Percentiles rank a stretch among this genome's conserved stretches.
Conservation (phyloP, 2,329 filamentous ascomycete genomes). For the Phaeosphaeria sp. region DNA sequence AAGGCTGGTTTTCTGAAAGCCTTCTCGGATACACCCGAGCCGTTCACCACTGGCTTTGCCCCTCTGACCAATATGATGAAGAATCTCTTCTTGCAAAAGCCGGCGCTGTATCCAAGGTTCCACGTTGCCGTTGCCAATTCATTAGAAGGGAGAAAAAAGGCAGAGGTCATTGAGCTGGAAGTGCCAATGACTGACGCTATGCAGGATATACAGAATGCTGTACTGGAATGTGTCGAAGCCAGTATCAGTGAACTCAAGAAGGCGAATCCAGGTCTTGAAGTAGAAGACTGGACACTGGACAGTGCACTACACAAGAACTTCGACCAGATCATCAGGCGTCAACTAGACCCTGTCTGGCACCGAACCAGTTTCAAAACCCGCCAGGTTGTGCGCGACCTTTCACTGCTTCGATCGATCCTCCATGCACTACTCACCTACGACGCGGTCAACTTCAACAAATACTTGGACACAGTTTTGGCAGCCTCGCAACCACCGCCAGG, state of each 20-base stretch:
- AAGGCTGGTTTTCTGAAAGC: conserved; percentile 93
- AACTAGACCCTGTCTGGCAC: conserved; percentile 97
- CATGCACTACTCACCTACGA: conserved; percentile 84
- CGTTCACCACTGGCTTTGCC: conserved; percentile 86
- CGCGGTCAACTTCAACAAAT: conserved; percentile 87
- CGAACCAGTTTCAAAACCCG: conserved; percentile 92
- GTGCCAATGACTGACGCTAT: conserved; percentile 95
- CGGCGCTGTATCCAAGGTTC: conserved; percentile 90
- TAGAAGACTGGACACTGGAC: conserved; percentile 96
- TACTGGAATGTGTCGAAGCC: conserved; percentile 94
- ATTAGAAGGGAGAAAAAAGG: conserved; percentile 88
- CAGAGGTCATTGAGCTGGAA: conserved; percentile 96
- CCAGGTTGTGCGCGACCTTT: conserved; percentile 90
- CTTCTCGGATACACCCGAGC: conserved; percentile 91
- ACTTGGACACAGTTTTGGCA: conserved; percentile 91
- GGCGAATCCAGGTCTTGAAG: conserved; percentile 84
- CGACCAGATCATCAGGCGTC: conserved; percentile 83
- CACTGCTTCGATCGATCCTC: conserved; percentile 80
- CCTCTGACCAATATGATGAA: conserved; percentile 90
- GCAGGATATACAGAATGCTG: conserved; percentile 90
- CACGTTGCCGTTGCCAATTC: conserved; percentile 89
- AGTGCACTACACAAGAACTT: conserved; percentile 93
- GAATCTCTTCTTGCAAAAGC: conserved; percentile 87
- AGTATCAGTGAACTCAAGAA: conserved; percentile 95
- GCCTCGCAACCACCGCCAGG: conserved; percentile 88